A percentile compares a stretch with the other conserved stretches of the same genome.
Evolutionary conservation across 2,329 filamentous ascomycete genomes (phyloP).

Genomic region (Arthrobotrys pseudoclavata): DNA sequence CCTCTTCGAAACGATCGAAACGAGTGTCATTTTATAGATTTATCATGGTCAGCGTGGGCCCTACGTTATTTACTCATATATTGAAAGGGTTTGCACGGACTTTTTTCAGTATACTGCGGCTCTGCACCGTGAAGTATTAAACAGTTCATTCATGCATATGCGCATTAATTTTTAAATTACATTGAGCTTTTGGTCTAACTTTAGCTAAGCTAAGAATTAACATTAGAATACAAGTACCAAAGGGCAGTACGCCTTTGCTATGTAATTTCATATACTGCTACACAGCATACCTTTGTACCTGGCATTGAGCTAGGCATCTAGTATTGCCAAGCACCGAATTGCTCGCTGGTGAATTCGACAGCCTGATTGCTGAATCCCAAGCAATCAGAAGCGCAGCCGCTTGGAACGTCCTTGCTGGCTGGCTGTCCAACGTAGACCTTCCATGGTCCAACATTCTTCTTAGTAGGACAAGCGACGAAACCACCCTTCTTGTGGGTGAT

Average conservation of each 20-base stretch:
- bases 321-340: conserved; percentile 59
- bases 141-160: too few species aligned
- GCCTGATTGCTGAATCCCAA: conserved; percentile 47
- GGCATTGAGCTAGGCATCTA: not conserved
- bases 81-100: too few species aligned
- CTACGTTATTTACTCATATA: too few species aligned
- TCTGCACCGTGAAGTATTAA: too few species aligned
- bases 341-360: conserved; percentile 40
- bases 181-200: not conserved
- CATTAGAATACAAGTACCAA: conserved; percentile 1
- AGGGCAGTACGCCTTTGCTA: not conserved
- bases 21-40: too few species aligned
- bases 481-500: conserved; percentile 40
- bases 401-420: conserved; percentile 37
- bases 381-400: conserved; percentile 45
- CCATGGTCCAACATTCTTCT: conserved; percentile 43
- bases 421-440: conserved; percentile 55
- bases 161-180: not conserved
- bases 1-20: too few species aligned
- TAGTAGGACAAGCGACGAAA: conserved; percentile 48
- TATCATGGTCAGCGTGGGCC: too few species aligned
- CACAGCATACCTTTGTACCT: not conserved
- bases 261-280: not conserved
- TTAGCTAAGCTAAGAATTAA: not conserved
- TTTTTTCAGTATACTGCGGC: too few species aligned